Percentiles rank a stretch among this genome's conserved stretches.
phyloP scores from a whole-genome alignment of 345 rosid genomes.

The Populus deltoides region DNA sequence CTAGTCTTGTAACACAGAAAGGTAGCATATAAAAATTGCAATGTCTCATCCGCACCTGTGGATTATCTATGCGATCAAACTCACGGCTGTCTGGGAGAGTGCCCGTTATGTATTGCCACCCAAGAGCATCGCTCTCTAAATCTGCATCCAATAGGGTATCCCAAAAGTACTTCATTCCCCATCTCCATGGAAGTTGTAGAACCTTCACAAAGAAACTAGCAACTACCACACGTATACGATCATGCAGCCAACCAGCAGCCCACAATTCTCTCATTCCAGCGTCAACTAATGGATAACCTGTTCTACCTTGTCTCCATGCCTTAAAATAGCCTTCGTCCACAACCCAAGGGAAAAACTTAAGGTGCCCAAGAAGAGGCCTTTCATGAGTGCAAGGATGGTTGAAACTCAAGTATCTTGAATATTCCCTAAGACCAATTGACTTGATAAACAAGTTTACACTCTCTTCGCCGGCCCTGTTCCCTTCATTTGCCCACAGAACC shows the following conservation, averaged over 20 bases:
- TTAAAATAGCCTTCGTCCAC: conserved; percentile 81
- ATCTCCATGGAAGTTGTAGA: conserved; percentile 94
- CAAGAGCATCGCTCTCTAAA: conserved; percentile 94
- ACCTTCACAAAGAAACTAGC: conserved; percentile 98
- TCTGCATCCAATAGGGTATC: conserved; percentile 96
- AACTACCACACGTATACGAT: conserved; percentile 92
- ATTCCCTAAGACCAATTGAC: conserved; percentile 94
- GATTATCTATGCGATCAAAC: conserved; percentile 87
- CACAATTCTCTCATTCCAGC: conserved; percentile 99
- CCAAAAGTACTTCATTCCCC: conserved; percentile 99
- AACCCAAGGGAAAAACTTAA: conserved; percentile 91
- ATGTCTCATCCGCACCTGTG: conserved; percentile 49
- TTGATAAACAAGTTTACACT: conserved; percentile 89
- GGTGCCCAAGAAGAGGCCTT: conserved; percentile 90
- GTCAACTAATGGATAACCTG: conserved; percentile 97
- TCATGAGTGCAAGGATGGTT: conserved; percentile 94
- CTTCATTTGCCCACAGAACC: conserved; percentile 92
- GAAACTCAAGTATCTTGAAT: conserved; percentile 87
- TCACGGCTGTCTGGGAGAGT: conserved; percentile 93
- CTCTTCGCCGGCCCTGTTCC: conserved; percentile 86
- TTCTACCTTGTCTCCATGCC: conserved; percentile 99
- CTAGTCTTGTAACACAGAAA: not conserved
- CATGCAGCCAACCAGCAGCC: conserved; percentile 98
- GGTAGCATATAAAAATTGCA: not conserved
- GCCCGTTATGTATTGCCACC: conserved; percentile 98